Evolutionary conservation across 2,329 filamentous ascomycete genomes (phyloP).

Genomic region (Teratosphaeria pseudoeucalypti): DNA sequence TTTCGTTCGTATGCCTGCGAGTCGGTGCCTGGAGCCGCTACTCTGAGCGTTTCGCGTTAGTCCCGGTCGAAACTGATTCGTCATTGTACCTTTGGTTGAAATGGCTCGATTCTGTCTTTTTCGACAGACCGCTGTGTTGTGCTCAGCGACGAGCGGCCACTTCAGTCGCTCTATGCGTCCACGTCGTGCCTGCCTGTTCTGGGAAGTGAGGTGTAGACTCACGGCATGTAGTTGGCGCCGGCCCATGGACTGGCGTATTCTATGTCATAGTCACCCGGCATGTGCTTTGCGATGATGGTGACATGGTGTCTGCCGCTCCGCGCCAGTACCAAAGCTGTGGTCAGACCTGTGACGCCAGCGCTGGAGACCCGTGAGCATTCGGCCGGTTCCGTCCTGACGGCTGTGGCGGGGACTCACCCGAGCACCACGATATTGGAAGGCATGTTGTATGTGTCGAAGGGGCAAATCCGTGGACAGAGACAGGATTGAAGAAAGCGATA

Average conservation of each 20-base stretch:
- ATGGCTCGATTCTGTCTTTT: background rate
- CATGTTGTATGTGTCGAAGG: slow-evolving; percentile 2
- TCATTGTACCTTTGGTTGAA: background rate
- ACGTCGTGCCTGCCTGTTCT: background rate
- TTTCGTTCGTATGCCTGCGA: slow-evolving; percentile 32
- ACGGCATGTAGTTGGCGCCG: slow-evolving; percentile 66
- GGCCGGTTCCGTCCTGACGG: background rate
- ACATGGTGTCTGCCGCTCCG: slow-evolving; percentile 47
- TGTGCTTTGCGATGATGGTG: slow-evolving; percentile 73
- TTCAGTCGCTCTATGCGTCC: background rate
- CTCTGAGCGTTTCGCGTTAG: slow-evolving; percentile 13
- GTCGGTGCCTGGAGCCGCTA: slow-evolving; percentile 30
- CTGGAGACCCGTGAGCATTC: slow-evolving; percentile 9
- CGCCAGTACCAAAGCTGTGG: slow-evolving; percentile 53
- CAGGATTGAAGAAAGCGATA: background rate
- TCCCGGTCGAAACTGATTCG: background rate
- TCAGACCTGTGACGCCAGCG: slow-evolving; percentile 56
- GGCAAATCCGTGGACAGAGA: background rate
- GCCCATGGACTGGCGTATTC: slow-evolving; percentile 88
- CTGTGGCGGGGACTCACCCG: slow-evolving; percentile 31
- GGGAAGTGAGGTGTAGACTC: slow-evolving; percentile 3
- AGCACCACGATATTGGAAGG: slow-evolving; percentile 36
- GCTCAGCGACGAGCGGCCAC: background rate
- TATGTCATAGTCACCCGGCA: slow-evolving; percentile 87
- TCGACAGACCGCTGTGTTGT: background rate